Evolutionary conservation across 495 filamentous ascomycete genomes (phyloP).

Genomic region (Penicillium parvum): DNA sequence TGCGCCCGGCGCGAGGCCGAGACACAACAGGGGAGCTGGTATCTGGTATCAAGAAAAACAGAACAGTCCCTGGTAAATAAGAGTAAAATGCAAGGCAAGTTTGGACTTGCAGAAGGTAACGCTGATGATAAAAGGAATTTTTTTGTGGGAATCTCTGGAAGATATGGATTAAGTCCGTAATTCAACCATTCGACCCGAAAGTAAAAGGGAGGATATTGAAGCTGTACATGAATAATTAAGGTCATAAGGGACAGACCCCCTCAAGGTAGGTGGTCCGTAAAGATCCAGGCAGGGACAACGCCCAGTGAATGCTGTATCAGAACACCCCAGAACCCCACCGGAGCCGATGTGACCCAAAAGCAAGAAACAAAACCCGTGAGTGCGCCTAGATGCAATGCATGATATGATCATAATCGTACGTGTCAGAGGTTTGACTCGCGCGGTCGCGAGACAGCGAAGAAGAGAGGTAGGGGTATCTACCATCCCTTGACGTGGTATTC

Average conservation of each 20-base stretch:
- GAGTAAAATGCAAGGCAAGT: slow-evolving; percentile 11
- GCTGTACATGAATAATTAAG: slow-evolving; percentile 45
- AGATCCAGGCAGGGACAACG: slow-evolving; percentile 15
- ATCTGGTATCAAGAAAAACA: slow-evolving; percentile 34
- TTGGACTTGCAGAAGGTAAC: not conserved
- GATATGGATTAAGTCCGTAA: slow-evolving; percentile 3
- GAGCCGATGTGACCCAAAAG: slow-evolving; percentile 20
- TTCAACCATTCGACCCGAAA: slow-evolving; percentile 16
- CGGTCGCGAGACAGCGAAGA: slow-evolving; percentile 17
- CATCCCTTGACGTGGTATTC: slow-evolving; percentile 70
- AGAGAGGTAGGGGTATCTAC: slow-evolving; percentile 34
- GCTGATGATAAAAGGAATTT: slow-evolving; percentile 4
- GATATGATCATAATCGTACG: slow-evolving; percentile 44
- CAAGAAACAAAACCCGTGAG: slow-evolving; percentile 29
- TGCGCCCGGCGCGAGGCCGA: not conserved
- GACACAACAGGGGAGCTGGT: slow-evolving; percentile 22
- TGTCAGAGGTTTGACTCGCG: slow-evolving; percentile 28
- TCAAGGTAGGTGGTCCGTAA: slow-evolving; percentile 8
- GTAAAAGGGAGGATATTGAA: slow-evolving; percentile 18
- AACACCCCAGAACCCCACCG: slow-evolving; percentile 11
- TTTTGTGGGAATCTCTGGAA: slow-evolving; percentile 9
- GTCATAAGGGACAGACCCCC: slow-evolving; percentile 18
- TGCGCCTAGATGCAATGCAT: slow-evolving; percentile 48
- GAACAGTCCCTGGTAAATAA: slow-evolving; percentile 13
- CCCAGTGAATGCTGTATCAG: slow-evolving; percentile 20